Base-by-base conservation (phyloP, 768 basidiomycete genomes). In the Amanita rimosa region DNA sequence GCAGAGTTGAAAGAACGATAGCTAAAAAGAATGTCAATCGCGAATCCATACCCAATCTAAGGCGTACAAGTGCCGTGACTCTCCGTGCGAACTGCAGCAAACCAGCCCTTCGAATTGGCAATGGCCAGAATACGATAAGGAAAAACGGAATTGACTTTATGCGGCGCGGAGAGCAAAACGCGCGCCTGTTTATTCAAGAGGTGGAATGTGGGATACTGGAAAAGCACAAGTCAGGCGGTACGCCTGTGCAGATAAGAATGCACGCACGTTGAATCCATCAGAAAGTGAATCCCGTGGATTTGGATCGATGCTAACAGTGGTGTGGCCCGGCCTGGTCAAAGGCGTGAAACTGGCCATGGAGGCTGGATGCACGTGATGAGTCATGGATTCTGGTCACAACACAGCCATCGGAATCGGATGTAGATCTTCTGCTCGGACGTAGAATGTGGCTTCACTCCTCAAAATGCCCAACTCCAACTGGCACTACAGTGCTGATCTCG, bases 31-130 rank as follows among this genome's bases (percentile, higher is more conserved):
- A 24, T 34, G 37, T 3, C 29, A 42, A 29, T 45, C 46, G 43
- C 38, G 44, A 33, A 26, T 38, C 27, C 36, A 46, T 42, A 9
- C 8, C 46, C 26, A 39, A 36, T 43, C 19, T 19, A 16, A 16
- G 41, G 46, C 48, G 27, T 31, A 46, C 16, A 46, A 50, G 62
- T 55, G 45, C 64, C 55, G 46, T 62, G 57, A 40, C 41, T 42
- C 19, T 49, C 48, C 43, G 63, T 57, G 38, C 56, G 70, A 8
- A 77, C 73, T 27, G 84, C 83, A 40, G 76, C 81, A 62, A 88
- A 89, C 78, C 80, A 88, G 24, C 78, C 81, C 53, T 68, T 73
- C 10, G 67, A 63, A 57, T 81, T 84, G 2, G 79, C 71, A 2
- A 75, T 67, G 3, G 78, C 72, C 54, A 90, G 76, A 14, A 83